Base-by-base conservation (phyloP, 805 yeast genomes). In the Lipomyces oligophaga region DNA sequence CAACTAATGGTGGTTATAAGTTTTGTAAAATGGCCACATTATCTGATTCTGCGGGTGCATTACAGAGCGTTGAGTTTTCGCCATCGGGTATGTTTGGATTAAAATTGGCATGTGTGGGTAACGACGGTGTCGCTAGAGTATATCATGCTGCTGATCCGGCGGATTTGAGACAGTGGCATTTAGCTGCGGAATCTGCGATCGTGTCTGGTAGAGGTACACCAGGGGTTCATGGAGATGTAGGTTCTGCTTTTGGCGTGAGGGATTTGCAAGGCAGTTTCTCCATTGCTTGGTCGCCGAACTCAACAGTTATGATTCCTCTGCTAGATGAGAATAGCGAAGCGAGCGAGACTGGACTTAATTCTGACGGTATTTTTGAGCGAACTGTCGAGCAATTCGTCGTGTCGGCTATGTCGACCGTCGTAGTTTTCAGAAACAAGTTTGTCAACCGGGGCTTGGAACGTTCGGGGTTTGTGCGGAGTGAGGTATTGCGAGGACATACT, bases 141-240 rank as follows among this genome's bases (percentile, higher is more conserved):
- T 90, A 89, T 63, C 96, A 88, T 61, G 85, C 93, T 1, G 62
- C 85, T 38, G 96, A 90, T 57, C 96, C 97, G 0, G 77, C 88
- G n/a, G 93, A 87, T 63, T 69, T 89, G 55, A 73, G 83, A 37
- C 78, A 77, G 41, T 90, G 97, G 97, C 76, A 83, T 2, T 64
- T 85, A 25, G 77, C 86, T 3, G 73, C 81, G 18, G 96, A 87
- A 64, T 75, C 79, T n/a, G 41, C 41, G 19, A 43, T 40, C 25
- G 27, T 25, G 6, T 24, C 19, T 11, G 37, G 37, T 5, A n/a
- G n/a, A n/a, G 21, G 16, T 3, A 19, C 13, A 1, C 20, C 42
- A 6, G 18, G 4, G n/a, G 38, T 27, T 10, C 21, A 24, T n/a
- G 41, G 24, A 10, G n/a, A n/a, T n/a, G n/a, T n/a, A n/a, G n/a